Evolutionary conservation across 768 basidiomycete genomes (phyloP).

Genomic region (Pluteus cervinus): DNA sequence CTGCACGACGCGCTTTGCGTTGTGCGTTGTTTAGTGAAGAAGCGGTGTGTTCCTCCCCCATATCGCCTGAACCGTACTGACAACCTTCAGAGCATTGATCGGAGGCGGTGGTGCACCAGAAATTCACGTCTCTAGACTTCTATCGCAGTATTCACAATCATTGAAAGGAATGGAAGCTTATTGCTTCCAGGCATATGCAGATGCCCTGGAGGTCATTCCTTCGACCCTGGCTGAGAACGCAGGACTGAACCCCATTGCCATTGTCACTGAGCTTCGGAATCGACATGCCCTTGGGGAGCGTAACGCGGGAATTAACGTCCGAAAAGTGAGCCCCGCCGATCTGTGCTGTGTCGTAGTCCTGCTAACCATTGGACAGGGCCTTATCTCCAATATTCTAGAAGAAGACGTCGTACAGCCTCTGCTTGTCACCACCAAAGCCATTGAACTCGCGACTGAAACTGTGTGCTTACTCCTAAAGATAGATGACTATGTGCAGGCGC

Average conservation of each 20-base stretch:
- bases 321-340: slow-evolving; percentile 60
- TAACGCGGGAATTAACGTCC: slow-evolving; percentile 96
- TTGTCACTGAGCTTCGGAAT: slow-evolving; percentile 96
- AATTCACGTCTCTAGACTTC: slow-evolving; percentile 89
- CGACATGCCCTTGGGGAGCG: slow-evolving; percentile 92
- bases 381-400: slow-evolving; percentile 95
- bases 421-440: slow-evolving; percentile 89
- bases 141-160: slow-evolving; percentile 88
- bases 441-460: slow-evolving; percentile 95
- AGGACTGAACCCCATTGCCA: slow-evolving; percentile 94
- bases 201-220: slow-evolving; percentile 96
- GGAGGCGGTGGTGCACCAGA: slow-evolving; percentile 97
- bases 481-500: slow-evolving; percentile 85
- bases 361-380: slow-evolving; percentile 47
- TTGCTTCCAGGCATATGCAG: slow-evolving; percentile 98
- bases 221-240: slow-evolving; percentile 98
- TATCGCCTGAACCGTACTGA: not conserved
- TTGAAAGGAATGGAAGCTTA: slow-evolving; percentile 98
- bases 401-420: slow-evolving; percentile 97
- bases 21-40: slow-evolving; percentile 96
- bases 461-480: slow-evolving; percentile 96
- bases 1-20: slow-evolving; percentile 99
- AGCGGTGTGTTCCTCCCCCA: slow-evolving; percentile 56
- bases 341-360: not conserved
- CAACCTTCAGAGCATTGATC: slow-evolving; percentile 64